A percentile compares a stretch with the other conserved stretches of the same genome.
phyloP scores from a whole-genome alignment of 1,284 basidiomycete genomes.

The Leccinum pallidistipes region DNA sequence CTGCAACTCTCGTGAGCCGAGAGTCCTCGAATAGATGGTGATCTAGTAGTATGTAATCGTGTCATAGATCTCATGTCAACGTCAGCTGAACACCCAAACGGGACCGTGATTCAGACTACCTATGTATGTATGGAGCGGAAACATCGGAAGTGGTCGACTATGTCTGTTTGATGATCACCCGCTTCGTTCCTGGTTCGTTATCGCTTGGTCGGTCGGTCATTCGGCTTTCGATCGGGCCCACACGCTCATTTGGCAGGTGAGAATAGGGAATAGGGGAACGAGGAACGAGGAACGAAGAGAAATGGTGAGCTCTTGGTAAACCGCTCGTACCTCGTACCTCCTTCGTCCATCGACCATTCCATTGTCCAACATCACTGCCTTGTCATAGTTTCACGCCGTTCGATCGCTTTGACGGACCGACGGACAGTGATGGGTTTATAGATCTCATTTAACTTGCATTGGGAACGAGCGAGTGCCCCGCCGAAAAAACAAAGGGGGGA shows the following conservation, averaged over 20 bases:
- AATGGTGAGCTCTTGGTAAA: neutral
- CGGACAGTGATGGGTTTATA: neutral
- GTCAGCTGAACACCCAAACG: neutral
- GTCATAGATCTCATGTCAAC: neutral
- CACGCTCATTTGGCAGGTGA: neutral
- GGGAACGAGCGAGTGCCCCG: neutral
- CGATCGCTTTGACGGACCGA: neutral
- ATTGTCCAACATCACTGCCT: neutral
- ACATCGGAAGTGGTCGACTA: neutral
- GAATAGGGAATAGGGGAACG: neutral
- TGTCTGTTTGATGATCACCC: neutral
- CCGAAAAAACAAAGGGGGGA: neutral
- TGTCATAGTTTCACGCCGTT: neutral
- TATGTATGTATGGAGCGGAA: neutral
- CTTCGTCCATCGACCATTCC: neutral
- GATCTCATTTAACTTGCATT: neutral
- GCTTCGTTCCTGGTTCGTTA: neutral
- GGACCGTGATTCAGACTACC: neutral
- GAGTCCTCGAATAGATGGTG: neutral
- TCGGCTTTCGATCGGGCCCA: neutral
- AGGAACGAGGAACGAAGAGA: neutral
- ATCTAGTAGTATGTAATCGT: neutral
- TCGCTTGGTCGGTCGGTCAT: neutral
- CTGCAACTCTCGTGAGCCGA: neutral
- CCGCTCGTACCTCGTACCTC: neutral